Percentiles rank a stretch among this genome's conserved stretches.
phyloP scores from a whole-genome alignment of 495 filamentous ascomycete species.

The Wilcoxina mikolae region DNA sequence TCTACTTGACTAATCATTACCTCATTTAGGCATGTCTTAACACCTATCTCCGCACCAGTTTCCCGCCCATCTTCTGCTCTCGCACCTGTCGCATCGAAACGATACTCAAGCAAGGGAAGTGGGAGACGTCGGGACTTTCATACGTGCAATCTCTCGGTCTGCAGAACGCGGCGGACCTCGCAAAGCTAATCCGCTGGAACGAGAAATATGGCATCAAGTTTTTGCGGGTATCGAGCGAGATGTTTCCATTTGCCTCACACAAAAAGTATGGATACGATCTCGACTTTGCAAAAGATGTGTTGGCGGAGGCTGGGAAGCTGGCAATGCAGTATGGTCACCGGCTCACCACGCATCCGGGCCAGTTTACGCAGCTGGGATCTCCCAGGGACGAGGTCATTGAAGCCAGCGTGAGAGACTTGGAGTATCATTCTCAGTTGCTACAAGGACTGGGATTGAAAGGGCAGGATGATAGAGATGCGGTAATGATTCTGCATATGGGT shows the following conservation, averaged over 20 bases:
- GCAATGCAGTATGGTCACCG: constrained; percentile 72
- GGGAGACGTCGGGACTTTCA: constrained; percentile 37
- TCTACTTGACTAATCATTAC: background rate
- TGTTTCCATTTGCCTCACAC: constrained; percentile 93
- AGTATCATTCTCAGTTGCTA: constrained; percentile 80
- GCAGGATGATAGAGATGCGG: constrained; percentile 71
- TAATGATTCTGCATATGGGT: constrained; percentile 93
- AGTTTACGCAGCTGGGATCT: constrained; percentile 81
- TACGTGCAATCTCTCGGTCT: constrained; percentile 68
- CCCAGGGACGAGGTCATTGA: constrained; percentile 59
- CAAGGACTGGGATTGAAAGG: constrained; percentile 60
- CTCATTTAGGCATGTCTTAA: constrained; percentile 61
- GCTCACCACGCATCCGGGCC: constrained; percentile 80
- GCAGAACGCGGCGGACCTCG: constrained; percentile 66
- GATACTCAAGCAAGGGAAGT: constrained; percentile 64
- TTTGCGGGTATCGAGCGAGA: constrained; percentile 80
- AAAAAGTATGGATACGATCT: constrained; percentile 75
- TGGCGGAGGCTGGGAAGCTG: constrained; percentile 62
- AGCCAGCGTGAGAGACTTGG: constrained; percentile 64
- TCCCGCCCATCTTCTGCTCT: constrained; percentile 78
- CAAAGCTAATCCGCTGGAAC: constrained; percentile 85
- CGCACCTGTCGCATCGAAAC: constrained; percentile 83
- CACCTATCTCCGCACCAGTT: constrained; percentile 77
- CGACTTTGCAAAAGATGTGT: constrained; percentile 65
- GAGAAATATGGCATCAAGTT: constrained; percentile 87